A percentile compares a stretch with the other conserved stretches of the same genome.
These are phyloP conservation scores for Helminthosporium solani DNA, from an alignment of 2,329 filamentous ascomycete genomes.

Conservation along the genomic window DNA sequence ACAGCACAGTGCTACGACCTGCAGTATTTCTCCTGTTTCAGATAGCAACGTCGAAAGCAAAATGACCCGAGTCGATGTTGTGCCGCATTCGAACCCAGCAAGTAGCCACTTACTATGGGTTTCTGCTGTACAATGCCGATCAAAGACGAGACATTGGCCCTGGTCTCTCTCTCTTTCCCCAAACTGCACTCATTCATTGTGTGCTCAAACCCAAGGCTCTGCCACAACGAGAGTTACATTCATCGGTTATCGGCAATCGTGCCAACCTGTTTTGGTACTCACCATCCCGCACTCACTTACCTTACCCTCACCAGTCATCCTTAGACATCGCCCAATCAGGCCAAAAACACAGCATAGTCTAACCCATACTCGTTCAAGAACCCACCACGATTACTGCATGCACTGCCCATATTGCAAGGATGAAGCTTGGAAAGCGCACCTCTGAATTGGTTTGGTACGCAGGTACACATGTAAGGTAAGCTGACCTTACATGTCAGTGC, in stretches of 20 bases:
- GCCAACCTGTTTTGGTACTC: neutral
- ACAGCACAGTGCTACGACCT: neutral
- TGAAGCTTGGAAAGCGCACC: neutral
- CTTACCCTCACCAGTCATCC: neutral
- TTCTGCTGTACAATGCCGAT: too few relatives aligned
- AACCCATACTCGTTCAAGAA: neutral
- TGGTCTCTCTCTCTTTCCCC: too few relatives aligned
- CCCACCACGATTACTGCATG: neutral
- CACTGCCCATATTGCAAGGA: neutral
- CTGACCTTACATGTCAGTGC: neutral
- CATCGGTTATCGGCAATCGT: neutral
- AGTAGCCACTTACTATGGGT: too few relatives aligned
- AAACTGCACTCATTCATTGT: too few relatives aligned
- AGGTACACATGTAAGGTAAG: neutral
- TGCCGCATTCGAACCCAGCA: too few relatives aligned
- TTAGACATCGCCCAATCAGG: neutral
- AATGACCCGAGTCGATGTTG: too few relatives aligned
- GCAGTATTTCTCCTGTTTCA: neutral
- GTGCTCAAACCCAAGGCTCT: too few relatives aligned
- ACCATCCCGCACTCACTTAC: neutral
- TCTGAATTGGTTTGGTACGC: neutral
- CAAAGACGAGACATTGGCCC: too few relatives aligned
- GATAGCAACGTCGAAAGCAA: neutral
- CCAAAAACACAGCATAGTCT: neutral
- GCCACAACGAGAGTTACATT: too few relatives aligned